phyloP scores from a whole-genome alignment of 1,139 yeast species.

The Suhomyces terraborum region DNA sequence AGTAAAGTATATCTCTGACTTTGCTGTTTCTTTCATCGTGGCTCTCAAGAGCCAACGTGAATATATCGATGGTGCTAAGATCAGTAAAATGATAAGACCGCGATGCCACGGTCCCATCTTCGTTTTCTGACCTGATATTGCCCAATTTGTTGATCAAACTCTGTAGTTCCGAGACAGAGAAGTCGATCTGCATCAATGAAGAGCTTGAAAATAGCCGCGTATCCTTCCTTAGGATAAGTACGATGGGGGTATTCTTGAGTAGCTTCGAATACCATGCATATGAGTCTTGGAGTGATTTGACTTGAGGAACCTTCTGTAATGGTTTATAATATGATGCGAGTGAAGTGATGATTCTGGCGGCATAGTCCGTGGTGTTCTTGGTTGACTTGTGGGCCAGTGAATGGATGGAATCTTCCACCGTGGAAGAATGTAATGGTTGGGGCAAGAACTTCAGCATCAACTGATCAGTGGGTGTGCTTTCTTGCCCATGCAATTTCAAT shows the following conservation, averaged over 20 bases:
- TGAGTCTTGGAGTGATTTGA: slow-evolving; percentile 19
- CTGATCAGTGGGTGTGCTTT: slow-evolving; percentile 19
- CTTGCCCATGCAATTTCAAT: slow-evolving; percentile 19
- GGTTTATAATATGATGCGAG: slow-evolving; percentile 30
- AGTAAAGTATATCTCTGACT: background rate
- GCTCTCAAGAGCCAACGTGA: slow-evolving; percentile 29
- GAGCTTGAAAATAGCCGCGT: slow-evolving; percentile 33
- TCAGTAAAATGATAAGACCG: slow-evolving; percentile 36
- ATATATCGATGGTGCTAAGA: slow-evolving; percentile 31
- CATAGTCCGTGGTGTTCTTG: slow-evolving; percentile 24
- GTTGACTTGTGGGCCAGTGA: slow-evolving; percentile 16
- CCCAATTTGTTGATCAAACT: slow-evolving; percentile 18
- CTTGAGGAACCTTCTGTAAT: slow-evolving; percentile 18
- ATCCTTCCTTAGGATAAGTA: slow-evolving; percentile 33
- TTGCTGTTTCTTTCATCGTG: slow-evolving; percentile 6
- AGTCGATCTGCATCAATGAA: slow-evolving; percentile 25
- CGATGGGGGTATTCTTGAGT: slow-evolving; percentile 34
- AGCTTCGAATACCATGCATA: slow-evolving; percentile 34
- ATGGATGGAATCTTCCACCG: slow-evolving; percentile 16
- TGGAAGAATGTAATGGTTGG: background rate
- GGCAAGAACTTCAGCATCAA: slow-evolving; percentile 5
- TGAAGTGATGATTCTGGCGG: slow-evolving; percentile 25
- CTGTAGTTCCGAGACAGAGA: background rate
- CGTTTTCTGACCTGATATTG: slow-evolving; percentile 6
- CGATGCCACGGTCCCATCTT: slow-evolving; percentile 7